Evolutionary conservation across 2,329 filamentous ascomycete genomes (phyloP).

Genomic region (Pezizomycotina sp.): DNA sequence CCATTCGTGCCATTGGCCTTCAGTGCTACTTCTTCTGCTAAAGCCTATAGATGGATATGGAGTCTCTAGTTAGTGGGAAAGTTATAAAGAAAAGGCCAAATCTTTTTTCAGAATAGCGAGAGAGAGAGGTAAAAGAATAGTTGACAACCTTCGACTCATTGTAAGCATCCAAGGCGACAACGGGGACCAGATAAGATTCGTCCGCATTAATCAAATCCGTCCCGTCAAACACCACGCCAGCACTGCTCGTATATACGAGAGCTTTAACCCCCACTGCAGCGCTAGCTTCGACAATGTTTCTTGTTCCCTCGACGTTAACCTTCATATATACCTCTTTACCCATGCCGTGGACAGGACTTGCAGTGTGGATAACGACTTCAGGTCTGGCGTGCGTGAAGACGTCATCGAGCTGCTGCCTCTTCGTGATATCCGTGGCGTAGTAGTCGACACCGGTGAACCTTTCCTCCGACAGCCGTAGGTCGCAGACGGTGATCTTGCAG

Average conservation of each 20-base stretch:
- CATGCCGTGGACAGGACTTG: slow-evolving; percentile 47
- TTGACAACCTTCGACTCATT: slow-evolving; percentile 63
- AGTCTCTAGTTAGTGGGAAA: background rate
- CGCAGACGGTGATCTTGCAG: slow-evolving; percentile 49
- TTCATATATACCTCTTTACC: slow-evolving; percentile 50
- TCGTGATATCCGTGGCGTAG: slow-evolving; percentile 63
- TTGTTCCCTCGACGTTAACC: slow-evolving; percentile 80
- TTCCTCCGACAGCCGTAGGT: slow-evolving; percentile 49
- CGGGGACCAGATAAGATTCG: slow-evolving; percentile 63
- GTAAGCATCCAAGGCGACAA: slow-evolving; percentile 66
- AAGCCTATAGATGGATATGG: slow-evolving; percentile 36
- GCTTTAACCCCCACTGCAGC: slow-evolving; percentile 54
- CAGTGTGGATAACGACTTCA: slow-evolving; percentile 80
- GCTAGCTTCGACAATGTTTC: slow-evolving; percentile 58
- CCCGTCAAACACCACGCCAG: slow-evolving; percentile 75
- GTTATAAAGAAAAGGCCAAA: background rate
- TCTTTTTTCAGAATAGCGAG: background rate
- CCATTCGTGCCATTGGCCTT: slow-evolving; percentile 48
- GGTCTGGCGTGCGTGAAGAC: slow-evolving; percentile 53
- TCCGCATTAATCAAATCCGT: slow-evolving; percentile 68
- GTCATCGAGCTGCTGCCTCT: slow-evolving; percentile 41
- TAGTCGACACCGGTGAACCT: slow-evolving; percentile 47
- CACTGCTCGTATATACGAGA: slow-evolving; percentile 81
- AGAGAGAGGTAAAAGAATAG: too few species aligned
- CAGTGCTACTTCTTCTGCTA: slow-evolving; percentile 68